Conservation (phyloP, 352 stramenopile species). For the Phytopythium kandeliae region DNA sequence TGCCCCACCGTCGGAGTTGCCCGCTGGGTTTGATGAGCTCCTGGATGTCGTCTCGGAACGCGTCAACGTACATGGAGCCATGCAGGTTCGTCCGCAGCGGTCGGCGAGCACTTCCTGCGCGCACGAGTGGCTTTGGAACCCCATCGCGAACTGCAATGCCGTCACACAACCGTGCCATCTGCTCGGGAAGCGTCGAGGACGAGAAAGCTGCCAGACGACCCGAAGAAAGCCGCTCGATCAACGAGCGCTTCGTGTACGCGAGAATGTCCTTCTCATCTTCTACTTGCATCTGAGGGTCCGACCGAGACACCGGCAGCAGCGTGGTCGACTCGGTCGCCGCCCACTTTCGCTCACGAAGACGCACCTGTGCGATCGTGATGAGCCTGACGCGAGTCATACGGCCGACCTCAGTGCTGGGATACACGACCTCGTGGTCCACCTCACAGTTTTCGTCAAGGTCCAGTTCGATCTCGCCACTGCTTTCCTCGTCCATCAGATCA, state of each 20-base stretch:
- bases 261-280: conserved; percentile 5
- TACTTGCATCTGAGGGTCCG: background rate
- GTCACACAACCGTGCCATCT: conserved; percentile 2
- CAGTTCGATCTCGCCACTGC: background rate
- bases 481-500: background rate
- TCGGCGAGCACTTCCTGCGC: background rate
- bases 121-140: background rate
- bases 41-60: conserved; percentile 1
- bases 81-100: background rate
- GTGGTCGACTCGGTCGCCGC: background rate
- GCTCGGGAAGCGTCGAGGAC: background rate
- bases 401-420: background rate
- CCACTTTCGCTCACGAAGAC: conserved; percentile 1
- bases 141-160: background rate
- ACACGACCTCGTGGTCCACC: conserved; percentile 3
- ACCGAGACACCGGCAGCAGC: conserved; percentile 3
- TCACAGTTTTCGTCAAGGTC: conserved; percentile 3
- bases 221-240: background rate
- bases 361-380: conserved; percentile 3
- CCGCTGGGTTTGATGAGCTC: background rate
- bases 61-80: background rate
- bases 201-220: background rate
- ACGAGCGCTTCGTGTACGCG: conserved; percentile 2
- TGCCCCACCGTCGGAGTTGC: background rate
- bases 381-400: background rate